Conservation (phyloP, 371 early-diverging fungal genomes). For the Sporodiniella umbellata region DNA sequence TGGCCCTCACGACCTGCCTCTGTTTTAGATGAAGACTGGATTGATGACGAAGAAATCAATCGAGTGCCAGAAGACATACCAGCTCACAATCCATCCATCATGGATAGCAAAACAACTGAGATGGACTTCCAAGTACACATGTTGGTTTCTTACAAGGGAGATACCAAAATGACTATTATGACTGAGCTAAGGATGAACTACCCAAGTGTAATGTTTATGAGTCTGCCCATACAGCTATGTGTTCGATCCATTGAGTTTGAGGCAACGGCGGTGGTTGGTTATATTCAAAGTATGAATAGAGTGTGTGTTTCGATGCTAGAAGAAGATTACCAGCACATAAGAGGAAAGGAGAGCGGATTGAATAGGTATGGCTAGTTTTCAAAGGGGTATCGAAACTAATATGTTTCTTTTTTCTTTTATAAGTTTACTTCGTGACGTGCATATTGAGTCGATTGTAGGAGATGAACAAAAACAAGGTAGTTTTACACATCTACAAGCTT, state of each 20-base stretch:
- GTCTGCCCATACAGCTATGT: constrained; percentile 80
- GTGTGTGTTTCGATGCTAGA: constrained; percentile 90
- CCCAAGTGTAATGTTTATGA: constrained; percentile 88
- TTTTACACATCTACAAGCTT: no score
- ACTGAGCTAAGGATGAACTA: constrained; percentile 91
- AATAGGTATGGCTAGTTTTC: constrained; percentile 42
- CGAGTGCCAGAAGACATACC: constrained; percentile 7
- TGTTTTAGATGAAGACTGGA: constrained; percentile 39
- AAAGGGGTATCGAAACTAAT: no score
- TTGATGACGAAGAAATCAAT: constrained; percentile 42
- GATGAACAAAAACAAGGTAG: constrained; percentile 83
- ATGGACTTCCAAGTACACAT: constrained; percentile 81
- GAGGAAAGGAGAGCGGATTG: constrained; percentile 26
- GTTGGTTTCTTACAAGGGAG: constrained; percentile 75
- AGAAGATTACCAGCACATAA: constrained; percentile 47
- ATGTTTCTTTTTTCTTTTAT: not conserved
- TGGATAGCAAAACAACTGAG: constrained; percentile 21
- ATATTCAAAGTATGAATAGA: constrained; percentile 66
- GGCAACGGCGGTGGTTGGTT: constrained; percentile 86
- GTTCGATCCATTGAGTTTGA: constrained; percentile 83
- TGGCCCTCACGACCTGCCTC: constrained; percentile 21
- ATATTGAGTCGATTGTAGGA: constrained; percentile 88
- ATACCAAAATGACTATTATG: constrained; percentile 78
- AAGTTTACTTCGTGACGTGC: constrained; percentile 71
- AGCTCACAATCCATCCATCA: constrained; percentile 1